phyloP scores from a whole-genome alignment of 257 asterid species.

The Haberlea rhodopensis region DNA sequence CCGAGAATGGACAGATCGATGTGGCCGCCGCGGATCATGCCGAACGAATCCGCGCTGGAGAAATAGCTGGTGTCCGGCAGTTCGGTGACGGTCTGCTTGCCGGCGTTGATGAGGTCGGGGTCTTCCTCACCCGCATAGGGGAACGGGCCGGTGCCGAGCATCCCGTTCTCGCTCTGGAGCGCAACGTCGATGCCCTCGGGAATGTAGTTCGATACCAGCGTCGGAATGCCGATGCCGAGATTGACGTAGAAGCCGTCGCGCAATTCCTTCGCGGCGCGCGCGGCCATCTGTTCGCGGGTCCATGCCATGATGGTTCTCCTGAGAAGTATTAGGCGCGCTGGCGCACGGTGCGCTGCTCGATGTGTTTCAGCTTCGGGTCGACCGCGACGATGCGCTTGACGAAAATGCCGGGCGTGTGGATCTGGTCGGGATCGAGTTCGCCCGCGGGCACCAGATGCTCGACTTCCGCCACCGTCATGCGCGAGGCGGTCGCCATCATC shows the following conservation, averaged over 20 bases:
- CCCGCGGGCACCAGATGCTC: no score
- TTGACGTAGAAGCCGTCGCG: neutral
- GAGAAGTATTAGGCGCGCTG: no score
- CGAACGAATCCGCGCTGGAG: neutral
- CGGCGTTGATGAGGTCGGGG: neutral
- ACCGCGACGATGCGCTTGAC: no score
- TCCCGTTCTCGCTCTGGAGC: neutral
- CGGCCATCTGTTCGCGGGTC: neutral
- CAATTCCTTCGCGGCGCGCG: neutral
- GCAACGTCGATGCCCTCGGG: neutral
- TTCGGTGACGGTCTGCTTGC: neutral
- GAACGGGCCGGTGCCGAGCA: neutral
- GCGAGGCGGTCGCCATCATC: no score
- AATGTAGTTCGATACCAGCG: neutral
- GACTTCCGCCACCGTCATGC: no score
- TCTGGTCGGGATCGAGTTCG: no score
- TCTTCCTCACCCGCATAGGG: neutral
- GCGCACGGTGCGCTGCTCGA: no score
- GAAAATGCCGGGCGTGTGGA: no score
- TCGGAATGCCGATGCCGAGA: neutral
- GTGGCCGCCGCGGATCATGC: neutral
- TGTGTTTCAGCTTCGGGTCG: no score
- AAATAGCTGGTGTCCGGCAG: neutral
- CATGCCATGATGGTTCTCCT: no score
- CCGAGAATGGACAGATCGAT: neutral